phyloP scores from a whole-genome alignment of 805 yeast species.

The Starmerella apicola region DNA sequence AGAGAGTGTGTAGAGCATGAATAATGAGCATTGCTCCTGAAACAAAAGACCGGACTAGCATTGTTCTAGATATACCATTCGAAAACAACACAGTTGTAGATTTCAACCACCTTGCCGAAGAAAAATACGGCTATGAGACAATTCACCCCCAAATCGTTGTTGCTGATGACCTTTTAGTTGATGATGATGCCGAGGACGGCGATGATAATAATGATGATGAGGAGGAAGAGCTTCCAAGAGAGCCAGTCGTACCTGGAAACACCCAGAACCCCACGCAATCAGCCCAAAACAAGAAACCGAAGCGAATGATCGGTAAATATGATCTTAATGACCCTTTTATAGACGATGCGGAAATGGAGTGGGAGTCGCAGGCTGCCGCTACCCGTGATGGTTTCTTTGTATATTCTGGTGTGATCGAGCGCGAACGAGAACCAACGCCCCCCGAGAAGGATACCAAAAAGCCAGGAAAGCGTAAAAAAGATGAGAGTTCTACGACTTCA shows the following conservation, averaged over 20 bases:
- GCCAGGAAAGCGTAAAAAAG: slow-evolving; percentile 14
- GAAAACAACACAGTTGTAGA: slow-evolving; percentile 43
- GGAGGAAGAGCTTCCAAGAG: slow-evolving; percentile 20
- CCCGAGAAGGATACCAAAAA: slow-evolving; percentile 17
- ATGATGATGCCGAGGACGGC: slow-evolving; percentile 41
- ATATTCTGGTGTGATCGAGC: slow-evolving; percentile 72
- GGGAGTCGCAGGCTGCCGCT: slow-evolving; percentile 88
- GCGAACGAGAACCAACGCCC: slow-evolving; percentile 6
- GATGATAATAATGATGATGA: slow-evolving; percentile 38
- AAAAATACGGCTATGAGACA: slow-evolving; percentile 67
- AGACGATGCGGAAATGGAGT: slow-evolving; percentile 80
- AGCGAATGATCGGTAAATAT: slow-evolving; percentile 38
- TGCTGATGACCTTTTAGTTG: slow-evolving; percentile 40
- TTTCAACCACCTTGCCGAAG: slow-evolving; percentile 60
- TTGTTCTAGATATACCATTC: slow-evolving; percentile 18
- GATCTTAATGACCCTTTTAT: slow-evolving; percentile 91
- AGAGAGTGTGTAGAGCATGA: too few relatives aligned
- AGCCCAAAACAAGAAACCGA: slow-evolving; percentile 16
- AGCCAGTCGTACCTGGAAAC: slow-evolving; percentile 27
- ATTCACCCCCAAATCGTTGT: slow-evolving; percentile 55
- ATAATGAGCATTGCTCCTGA: too few relatives aligned
- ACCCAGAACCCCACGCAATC: slow-evolving; percentile 22
- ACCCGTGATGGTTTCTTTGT: slow-evolving; percentile 94
- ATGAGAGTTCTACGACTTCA: neutral
- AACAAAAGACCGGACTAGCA: too few relatives aligned